These are phyloP conservation scores for Melanogaster broomeanus DNA, from an alignment of 768 basidiomycete genomes.

Conservation along the genomic window DNA sequence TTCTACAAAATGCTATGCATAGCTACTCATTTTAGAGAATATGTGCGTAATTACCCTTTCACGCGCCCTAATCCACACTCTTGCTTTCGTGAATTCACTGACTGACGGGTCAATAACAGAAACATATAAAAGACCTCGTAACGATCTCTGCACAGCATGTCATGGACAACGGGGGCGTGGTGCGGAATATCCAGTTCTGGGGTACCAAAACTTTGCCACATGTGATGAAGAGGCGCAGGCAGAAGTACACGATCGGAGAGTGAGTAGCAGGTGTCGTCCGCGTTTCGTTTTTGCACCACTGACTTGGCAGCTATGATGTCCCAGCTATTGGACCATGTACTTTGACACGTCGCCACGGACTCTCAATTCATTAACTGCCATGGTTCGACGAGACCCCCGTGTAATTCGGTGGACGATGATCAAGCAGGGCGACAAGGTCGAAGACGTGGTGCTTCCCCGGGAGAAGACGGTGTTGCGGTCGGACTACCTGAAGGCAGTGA, in stretches of 20 bases:
- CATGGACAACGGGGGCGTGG: conserved; percentile 76
- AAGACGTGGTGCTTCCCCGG: conserved; percentile 61
- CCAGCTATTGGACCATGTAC: conserved; percentile 88
- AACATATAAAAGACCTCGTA: conserved; percentile 75
- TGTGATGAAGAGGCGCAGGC: conserved; percentile 65
- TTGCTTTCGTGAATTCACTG: neutral
- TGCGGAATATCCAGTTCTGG: conserved; percentile 75
- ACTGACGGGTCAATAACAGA: conserved; percentile 38
- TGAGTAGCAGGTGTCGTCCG: conserved; percentile 45
- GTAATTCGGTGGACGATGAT: conserved; percentile 83
- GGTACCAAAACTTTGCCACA: conserved; percentile 75
- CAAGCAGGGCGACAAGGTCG: conserved; percentile 72
- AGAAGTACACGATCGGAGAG: conserved; percentile 68
- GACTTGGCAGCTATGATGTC: conserved; percentile 1
- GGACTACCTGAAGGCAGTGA: conserved; percentile 24
- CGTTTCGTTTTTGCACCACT: neutral
- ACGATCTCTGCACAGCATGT: conserved; percentile 69
- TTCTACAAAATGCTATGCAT: conserved; percentile 89
- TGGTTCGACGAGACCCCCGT: conserved; percentile 77
- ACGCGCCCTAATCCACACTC: neutral
- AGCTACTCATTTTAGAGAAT: conserved; percentile 71
- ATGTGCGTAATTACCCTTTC: conserved; percentile 46
- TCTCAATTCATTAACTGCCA: conserved; percentile 59
- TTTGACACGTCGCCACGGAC: conserved; percentile 84
- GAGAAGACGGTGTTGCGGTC: conserved; percentile 41